A percentile compares a stretch with the other conserved stretches of the same genome.
phyloP scores from a whole-genome alignment of 257 asterid genomes.

The Solanum stenotomum region DNA sequence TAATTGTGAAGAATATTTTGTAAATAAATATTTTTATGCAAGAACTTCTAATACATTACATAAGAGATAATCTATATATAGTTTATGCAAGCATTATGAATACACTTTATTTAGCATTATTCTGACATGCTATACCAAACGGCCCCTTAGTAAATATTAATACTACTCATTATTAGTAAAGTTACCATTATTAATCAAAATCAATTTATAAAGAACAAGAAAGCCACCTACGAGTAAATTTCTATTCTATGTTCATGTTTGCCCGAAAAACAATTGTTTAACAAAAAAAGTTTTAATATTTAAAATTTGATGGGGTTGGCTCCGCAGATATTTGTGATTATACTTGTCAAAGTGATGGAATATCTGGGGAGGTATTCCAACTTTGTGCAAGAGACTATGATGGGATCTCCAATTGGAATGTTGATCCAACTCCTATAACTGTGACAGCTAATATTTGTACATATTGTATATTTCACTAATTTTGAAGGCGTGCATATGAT shows the following conservation, averaged over 20 bases:
- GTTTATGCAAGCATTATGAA: too few species aligned
- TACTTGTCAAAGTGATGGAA: not conserved
- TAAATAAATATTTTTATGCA: too few species aligned
- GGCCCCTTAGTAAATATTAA: too few species aligned
- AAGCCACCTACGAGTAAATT: not conserved
- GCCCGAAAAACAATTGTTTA: too few species aligned
- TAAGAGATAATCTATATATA: too few species aligned
- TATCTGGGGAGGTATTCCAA: constrained; percentile 1
- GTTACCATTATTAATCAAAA: too few species aligned
- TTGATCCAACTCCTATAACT: not conserved
- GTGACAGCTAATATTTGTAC: not conserved
- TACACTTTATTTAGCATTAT: too few species aligned
- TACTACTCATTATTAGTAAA: too few species aligned
- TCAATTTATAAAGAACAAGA: too few species aligned
- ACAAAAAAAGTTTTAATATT: not conserved
- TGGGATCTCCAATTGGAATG: not conserved
- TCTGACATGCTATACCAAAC: too few species aligned
- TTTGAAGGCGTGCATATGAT: not conserved
- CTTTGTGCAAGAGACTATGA: not conserved
- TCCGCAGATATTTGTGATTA: constrained; percentile 15
- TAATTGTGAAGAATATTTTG: too few species aligned
- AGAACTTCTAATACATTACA: too few species aligned
- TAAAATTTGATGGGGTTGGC: constrained; percentile 6
- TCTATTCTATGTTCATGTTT: not conserved
- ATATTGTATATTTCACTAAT: not conserved